These are phyloP conservation scores for Arthrinium phaeospermum DNA, from an alignment of 2,329 filamentous ascomycete species.

Conservation along the genomic window DNA sequence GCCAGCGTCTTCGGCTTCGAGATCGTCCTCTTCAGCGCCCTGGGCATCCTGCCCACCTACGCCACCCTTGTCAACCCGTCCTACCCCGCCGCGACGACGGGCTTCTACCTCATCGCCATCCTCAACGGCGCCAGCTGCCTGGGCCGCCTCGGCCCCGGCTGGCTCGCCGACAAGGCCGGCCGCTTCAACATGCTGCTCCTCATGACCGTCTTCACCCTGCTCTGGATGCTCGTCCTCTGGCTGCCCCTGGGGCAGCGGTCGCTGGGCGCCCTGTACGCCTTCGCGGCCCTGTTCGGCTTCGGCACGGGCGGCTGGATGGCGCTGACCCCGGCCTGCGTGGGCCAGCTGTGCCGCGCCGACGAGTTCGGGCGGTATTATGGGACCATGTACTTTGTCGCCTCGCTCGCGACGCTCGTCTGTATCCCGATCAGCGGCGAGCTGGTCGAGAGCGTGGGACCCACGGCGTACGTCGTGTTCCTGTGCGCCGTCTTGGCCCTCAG, in stretches of 20 bases:
- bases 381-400: constrained; percentile 57
- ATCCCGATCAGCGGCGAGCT: constrained; percentile 18
- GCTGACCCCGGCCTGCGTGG: constrained; percentile 72
- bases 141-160: constrained; percentile 69
- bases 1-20: constrained; percentile 52
- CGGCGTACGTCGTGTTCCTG: background rate
- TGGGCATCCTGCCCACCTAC: constrained; percentile 53
- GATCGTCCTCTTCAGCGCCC: constrained; percentile 54
- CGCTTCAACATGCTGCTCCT: constrained; percentile 72
- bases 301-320: constrained; percentile 71
- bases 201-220: constrained; percentile 51
- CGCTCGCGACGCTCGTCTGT: constrained; percentile 14
- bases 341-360: constrained; percentile 70
- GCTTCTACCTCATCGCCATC: constrained; percentile 59
- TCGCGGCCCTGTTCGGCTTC: constrained; percentile 69
- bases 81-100: background rate
- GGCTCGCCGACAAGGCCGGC: constrained; percentile 69
- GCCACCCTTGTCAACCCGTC: constrained; percentile 34
- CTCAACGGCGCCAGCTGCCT: constrained; percentile 71
- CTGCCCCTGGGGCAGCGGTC: constrained; percentile 51
- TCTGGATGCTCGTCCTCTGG: constrained; percentile 63
- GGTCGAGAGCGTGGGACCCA: constrained; percentile 14
- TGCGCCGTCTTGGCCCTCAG: background rate
- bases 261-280: constrained; percentile 59
- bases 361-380: constrained; percentile 73